phyloP scores from a whole-genome alignment of 345 rosid genomes.

The Lepidium didymum region DNA sequence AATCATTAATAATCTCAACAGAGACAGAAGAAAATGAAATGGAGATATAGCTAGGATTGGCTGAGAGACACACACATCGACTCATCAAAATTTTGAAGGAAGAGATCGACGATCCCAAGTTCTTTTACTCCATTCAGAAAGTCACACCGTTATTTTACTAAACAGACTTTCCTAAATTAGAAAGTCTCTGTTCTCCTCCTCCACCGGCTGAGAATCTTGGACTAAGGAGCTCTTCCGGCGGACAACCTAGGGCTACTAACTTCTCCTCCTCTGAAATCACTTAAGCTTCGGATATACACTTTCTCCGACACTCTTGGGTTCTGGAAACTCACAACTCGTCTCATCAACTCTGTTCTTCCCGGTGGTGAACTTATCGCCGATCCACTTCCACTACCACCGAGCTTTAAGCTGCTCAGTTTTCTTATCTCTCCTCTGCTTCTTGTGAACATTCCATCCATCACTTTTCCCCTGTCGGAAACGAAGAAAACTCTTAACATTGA shows the following conservation, averaged over 20 bases:
- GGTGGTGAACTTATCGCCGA: slow-evolving; percentile 34
- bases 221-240: slow-evolving; percentile 57
- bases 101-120: no score
- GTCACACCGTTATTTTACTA: slow-evolving; percentile 28
- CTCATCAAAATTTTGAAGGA: no score
- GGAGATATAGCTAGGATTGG: not conserved
- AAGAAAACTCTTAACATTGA: not conserved
- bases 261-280: slow-evolving; percentile 42
- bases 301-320: slow-evolving; percentile 60
- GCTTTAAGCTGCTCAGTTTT: slow-evolving; percentile 52
- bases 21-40: not conserved
- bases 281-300: slow-evolving; percentile 48
- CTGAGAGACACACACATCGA: no score
- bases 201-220: slow-evolving; percentile 27
- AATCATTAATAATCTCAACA: not conserved
- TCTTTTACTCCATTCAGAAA: no score
- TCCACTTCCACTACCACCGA: slow-evolving; percentile 29
- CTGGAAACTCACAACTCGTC: slow-evolving; percentile 36
- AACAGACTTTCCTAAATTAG: slow-evolving; percentile 58
- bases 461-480: slow-evolving; percentile 70
- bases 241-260: slow-evolving; percentile 46
- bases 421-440: slow-evolving; percentile 88
- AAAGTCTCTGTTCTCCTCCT: slow-evolving; percentile 44
- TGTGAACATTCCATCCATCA: slow-evolving; percentile 71
- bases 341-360: slow-evolving; percentile 29